Conservation (phyloP, 139 green algal species). For the Marvania coccoides region DNA sequence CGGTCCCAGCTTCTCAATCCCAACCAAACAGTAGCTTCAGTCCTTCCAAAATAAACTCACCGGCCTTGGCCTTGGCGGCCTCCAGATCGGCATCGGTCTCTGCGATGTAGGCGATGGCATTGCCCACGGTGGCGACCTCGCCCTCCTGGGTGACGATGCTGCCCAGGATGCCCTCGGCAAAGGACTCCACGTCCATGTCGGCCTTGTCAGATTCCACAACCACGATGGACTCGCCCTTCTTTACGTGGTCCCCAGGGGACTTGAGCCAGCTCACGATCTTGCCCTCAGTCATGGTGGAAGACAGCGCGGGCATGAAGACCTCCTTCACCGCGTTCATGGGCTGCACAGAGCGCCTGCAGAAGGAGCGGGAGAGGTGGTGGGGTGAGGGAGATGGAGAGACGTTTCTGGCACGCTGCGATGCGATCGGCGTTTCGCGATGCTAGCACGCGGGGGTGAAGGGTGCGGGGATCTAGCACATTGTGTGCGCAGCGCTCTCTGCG, state of each 20-base stretch:
- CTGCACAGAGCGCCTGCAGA: neutral
- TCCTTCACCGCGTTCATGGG: slow-evolving; percentile 67
- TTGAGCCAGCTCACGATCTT: slow-evolving; percentile 98
- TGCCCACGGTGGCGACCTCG: slow-evolving; percentile 82
- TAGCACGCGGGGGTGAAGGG: too few species aligned
- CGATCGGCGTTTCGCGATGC: too few species aligned
- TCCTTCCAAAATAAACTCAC: neutral
- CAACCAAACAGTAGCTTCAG: neutral
- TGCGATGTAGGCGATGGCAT: slow-evolving; percentile 89
- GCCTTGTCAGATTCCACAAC: slow-evolving; percentile 86
- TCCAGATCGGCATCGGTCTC: slow-evolving; percentile 90
- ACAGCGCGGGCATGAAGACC: slow-evolving; percentile 95
- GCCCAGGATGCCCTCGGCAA: slow-evolving; percentile 83
- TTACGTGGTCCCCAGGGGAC: slow-evolving; percentile 80
- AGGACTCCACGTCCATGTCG: slow-evolving; percentile 98
- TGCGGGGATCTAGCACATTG: too few species aligned
- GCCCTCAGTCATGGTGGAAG: slow-evolving; percentile 80
- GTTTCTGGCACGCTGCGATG: too few species aligned
- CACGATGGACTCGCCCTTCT: slow-evolving; percentile 88
- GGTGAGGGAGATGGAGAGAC: neutral
- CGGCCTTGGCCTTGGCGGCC: slow-evolving; percentile 85
- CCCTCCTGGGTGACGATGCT: slow-evolving; percentile 77
- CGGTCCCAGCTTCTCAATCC: neutral
- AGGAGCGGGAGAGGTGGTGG: neutral
- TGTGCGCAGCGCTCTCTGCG: too few species aligned